Percentiles rank a stretch among this genome's conserved stretches.
phyloP scores from a whole-genome alignment of 2,329 filamentous ascomycete genomes.

The Curvularia verruculosa region DNA sequence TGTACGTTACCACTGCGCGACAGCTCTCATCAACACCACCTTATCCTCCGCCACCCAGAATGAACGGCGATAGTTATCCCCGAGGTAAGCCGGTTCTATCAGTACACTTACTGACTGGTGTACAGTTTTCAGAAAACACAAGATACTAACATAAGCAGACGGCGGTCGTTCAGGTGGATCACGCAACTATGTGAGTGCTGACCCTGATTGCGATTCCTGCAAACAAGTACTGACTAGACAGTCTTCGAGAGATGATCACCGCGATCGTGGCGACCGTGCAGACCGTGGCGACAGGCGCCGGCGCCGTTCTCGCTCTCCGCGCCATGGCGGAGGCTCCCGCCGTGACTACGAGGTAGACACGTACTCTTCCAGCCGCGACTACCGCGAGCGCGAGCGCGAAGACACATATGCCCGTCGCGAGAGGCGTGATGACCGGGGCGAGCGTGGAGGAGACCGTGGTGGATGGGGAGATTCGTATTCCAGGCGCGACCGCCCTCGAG shows the following conservation, averaged over 20 bases:
- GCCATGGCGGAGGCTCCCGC: conserved; percentile 66
- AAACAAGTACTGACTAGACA: conserved; percentile 34
- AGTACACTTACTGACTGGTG: conserved; percentile 48
- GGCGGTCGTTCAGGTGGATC: conserved; percentile 46
- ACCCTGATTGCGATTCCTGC: conserved; percentile 15
- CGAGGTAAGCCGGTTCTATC: conserved; percentile 64
- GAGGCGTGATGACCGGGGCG: conserved; percentile 55
- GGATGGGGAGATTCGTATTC: conserved; percentile 65
- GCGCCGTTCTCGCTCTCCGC: conserved; percentile 85
- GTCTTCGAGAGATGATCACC: conserved; percentile 41
- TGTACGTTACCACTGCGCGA: conserved; percentile 18
- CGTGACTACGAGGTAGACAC: conserved; percentile 78
- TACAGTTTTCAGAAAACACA: conserved; percentile 32
- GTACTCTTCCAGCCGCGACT: conserved; percentile 91
- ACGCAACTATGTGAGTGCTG: conserved; percentile 48
- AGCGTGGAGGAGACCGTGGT: conserved; percentile 28
- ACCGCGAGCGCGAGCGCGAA: conserved; percentile 90
- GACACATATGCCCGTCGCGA: conserved; percentile 81
- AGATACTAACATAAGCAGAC: conserved; percentile 46
- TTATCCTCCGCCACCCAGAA: conserved; percentile 51
- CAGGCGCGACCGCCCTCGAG: conserved; percentile 43
- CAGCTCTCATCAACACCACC: conserved; percentile 17
- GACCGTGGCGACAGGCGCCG: conserved; percentile 52
- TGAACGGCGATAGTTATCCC: conserved; percentile 87
- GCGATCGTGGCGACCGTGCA: conserved; percentile 31